Base-by-base conservation (phyloP, 2,329 filamentous ascomycete species). In the Helicocarpus griseus region DNA sequence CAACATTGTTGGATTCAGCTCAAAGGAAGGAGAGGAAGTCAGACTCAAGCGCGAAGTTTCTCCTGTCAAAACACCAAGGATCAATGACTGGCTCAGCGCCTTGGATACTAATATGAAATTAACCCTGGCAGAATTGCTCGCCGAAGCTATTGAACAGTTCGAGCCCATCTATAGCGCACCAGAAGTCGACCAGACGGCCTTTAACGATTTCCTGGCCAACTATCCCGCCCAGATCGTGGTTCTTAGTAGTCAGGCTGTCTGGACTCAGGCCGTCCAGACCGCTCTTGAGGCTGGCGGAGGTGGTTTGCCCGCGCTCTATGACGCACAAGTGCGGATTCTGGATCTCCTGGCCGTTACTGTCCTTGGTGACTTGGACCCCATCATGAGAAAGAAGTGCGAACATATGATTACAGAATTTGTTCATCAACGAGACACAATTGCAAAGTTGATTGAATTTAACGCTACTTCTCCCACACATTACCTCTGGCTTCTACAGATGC, bases 381-480 rank as follows among this genome's bases (percentile, higher is more conserved):
- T 96, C 47, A 82, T 87, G 64, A 81, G 93, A 56, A 95, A 95
- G 77, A 96, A 95, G 74, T 98, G 91, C 69, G 93, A 99, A 68
- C 91, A 96, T 69, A 80, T 98, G 58, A 98, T 99, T 64, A 99
- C 94, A 0, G 94, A 98, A 67, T 97, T 93, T 65, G 93, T 99
- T 13, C 93, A 98, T 66, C 94, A 99, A 69, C 86, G 93, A 55
- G 93, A 98, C 68, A 81, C 86, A 17, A 93, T 97, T 57, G 86
- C 91, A 63, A 94, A 88, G 68, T 81, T 99, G 24, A 79, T 90
- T 45, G 79, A 85, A 43, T 76, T 81, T 43, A 85, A 85, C 52
- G 93, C 93, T 24, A 81, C 77, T 48, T 82, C 84, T 7, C 77
- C 88, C 14, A 85, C 80, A 17, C 87, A 98, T 65, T 89, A 95